phyloP scores from a whole-genome alignment of 2,329 filamentous ascomycete genomes.

The Arthrobotrys megalospora region DNA sequence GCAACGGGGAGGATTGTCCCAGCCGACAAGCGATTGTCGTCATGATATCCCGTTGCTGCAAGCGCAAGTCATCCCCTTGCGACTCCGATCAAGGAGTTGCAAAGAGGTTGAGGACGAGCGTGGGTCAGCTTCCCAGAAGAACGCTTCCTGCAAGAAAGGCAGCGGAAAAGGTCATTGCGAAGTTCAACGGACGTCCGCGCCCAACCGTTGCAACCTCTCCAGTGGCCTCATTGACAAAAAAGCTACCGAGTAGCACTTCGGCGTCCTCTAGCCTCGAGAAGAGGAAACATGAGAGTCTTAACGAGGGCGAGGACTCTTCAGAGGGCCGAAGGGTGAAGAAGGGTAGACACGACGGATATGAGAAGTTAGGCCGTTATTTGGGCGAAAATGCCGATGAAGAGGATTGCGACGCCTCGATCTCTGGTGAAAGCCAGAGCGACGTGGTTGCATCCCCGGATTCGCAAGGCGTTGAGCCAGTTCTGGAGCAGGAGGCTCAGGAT shows the following conservation, averaged over 20 bases:
- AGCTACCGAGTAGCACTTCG: not conserved
- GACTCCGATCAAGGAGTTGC: no score
- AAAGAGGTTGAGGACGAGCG: no score
- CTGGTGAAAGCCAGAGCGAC: not conserved
- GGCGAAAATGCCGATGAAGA: not conserved
- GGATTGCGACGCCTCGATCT: not conserved
- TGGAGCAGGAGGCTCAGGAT: not conserved
- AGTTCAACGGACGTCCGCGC: not conserved
- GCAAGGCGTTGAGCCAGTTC: not conserved
- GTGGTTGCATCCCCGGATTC: not conserved
- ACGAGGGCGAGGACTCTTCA: not conserved
- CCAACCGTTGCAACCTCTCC: conserved; percentile 5
- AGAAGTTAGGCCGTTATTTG: not conserved
- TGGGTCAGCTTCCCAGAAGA: not conserved
- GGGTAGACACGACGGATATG: not conserved
- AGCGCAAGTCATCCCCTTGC: not conserved
- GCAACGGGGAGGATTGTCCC: not conserved
- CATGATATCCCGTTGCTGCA: not conserved
- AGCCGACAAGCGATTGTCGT: not conserved
- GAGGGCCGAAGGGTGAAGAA: conserved; percentile 2
- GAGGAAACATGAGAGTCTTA: not conserved
- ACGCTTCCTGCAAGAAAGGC: not conserved
- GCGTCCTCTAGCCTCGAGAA: not conserved
- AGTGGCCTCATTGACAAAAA: not conserved
- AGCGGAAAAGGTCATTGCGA: not conserved